Base-by-base conservation (phyloP, 805 yeast genomes). In the Kodamaea kakaduensis region DNA sequence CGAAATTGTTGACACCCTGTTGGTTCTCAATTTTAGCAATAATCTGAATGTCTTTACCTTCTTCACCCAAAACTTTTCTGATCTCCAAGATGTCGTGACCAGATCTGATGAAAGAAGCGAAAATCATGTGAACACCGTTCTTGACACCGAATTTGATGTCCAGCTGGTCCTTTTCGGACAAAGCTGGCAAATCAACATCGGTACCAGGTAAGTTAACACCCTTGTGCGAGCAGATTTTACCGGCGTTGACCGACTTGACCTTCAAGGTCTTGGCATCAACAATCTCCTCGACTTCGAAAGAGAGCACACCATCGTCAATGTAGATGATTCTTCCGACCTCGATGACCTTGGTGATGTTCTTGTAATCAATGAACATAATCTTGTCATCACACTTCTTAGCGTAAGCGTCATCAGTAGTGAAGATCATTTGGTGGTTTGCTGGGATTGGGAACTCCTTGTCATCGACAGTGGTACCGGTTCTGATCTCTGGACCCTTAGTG, bases 1-100 rank as follows among this genome's bases (percentile, higher is more conserved):
- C 98, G 62, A 93, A 93, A 81, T 93, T 93, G 84, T 93, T 89
- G 58, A 93, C 97, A 78, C 98, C 98, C 73, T 93, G 98, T 75
- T 90, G 97, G 77, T 88, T 89, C 77, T 93, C 98, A 63, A 93
- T 90, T 79, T 93, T 93, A 64, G 87, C 83, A 56, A 93, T 89
- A 72, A 93, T 88, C 77, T 93, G 94, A 68, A 93, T 85, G 59
- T 86, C 84, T 69, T 81, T 82, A 64, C 98, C 98, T 36, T 87
- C 95, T 71, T 88, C 96, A 62, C 97, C 97, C 54, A 93, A 76
- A 41, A 90, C 97, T 60, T 79, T 73, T 72, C 98, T 84, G 71
- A 93, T 93, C 59, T 85, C 83, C 58, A 61, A 69, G 63, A 93
- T 84, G 69, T 93, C 98, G 48, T 84, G 69, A 55, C 86, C 97